Conservation (phyloP, 1,139 yeast species). For the Casaregolazyma suthepensis region DNA sequence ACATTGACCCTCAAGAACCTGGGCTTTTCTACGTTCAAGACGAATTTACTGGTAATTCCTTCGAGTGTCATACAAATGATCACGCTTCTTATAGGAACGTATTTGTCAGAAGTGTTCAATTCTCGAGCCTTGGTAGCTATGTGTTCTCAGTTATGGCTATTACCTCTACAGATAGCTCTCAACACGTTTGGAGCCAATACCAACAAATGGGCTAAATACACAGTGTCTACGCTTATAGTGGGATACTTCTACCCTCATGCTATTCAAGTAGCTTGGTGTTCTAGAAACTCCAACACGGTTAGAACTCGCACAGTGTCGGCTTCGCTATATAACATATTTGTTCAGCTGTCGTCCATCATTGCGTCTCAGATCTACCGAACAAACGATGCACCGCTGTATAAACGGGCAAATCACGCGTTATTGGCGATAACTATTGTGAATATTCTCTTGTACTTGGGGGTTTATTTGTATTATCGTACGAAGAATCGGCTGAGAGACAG, state of each 20-base stretch:
- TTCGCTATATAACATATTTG: constrained; percentile 52
- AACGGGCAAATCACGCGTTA: constrained; percentile 43
- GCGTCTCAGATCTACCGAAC: constrained; percentile 45
- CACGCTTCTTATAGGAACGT: constrained; percentile 38
- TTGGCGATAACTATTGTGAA: constrained; percentile 33
- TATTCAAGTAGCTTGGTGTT: constrained; percentile 50
- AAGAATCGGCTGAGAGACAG: constrained; percentile 40
- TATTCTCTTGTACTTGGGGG: constrained; percentile 18
- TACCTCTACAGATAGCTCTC: constrained; percentile 38
- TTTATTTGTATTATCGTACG: constrained; percentile 36
- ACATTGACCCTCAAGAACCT: constrained; percentile 46
- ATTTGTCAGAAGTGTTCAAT: constrained; percentile 44
- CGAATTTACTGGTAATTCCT: constrained; percentile 53
- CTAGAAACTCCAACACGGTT: constrained; percentile 51
- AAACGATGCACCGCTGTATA: constrained; percentile 49
- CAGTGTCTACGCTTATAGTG: constrained; percentile 40
- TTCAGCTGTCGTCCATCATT: constrained; percentile 46
- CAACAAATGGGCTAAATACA: constrained; percentile 46
- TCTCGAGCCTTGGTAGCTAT: constrained; percentile 32
- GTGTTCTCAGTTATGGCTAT: constrained; percentile 32
- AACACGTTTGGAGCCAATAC: constrained; percentile 12
- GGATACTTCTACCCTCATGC: constrained; percentile 50
- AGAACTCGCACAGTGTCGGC: constrained; percentile 50
- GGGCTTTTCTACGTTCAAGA: constrained; percentile 51
- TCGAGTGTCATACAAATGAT: constrained; percentile 38